Evolutionary conservation across 1,139 yeast genomes (phyloP), one percentile per base, ranked within the genome.

Genomic region (Citeromyces siamensis): DNA sequence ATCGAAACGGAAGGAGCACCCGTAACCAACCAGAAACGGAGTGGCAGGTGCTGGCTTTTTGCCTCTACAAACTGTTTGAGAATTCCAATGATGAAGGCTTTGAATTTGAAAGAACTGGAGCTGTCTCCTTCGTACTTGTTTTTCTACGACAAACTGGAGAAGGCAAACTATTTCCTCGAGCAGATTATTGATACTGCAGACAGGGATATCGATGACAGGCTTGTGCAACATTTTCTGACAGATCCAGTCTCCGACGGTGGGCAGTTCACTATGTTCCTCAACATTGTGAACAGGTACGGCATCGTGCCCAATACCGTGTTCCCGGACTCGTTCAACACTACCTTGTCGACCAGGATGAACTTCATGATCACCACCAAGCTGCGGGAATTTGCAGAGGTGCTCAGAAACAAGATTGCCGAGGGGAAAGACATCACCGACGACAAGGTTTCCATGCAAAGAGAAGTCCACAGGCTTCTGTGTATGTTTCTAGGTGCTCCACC

Each of bases 21-120:
- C 14, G 62, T 66, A 40, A 71, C 78, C 47, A 68, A 73, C 53
- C 84, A 76, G 52, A 64, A 63, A 42, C 59, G 66, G 31, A 66
- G 75, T 5, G 83, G 82, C 19, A 57, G 83, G 47, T 76, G 84
- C 54, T 76, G 83, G 83, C 64, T 76, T 42, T 76, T 75, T 58
- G 82, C 83, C 10, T 63, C 79, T 5, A 68, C 75, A 39, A 76
- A 76, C 46, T 75, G 75, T 14, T 64, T 76, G 49, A 62, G 81
- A 45, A 60, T 72, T 38, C 67, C 62, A 35, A 69, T 75, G 27
- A 72, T 71, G 51, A 60, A 64, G 48, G 64, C 63, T 47, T 72
- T 66, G 52, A 68, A 69, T 45, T 53, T 75, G 46, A 66, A 67
- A 39, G 63, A 50, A 36, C 73, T 75, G 55, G 78, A 76, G 53